A percentile compares a stretch with the other conserved stretches of the same genome.
These are phyloP conservation scores for Aureobasidium vineae DNA, from an alignment of 2,329 filamentous ascomycete genomes.

Conservation along the genomic window DNA sequence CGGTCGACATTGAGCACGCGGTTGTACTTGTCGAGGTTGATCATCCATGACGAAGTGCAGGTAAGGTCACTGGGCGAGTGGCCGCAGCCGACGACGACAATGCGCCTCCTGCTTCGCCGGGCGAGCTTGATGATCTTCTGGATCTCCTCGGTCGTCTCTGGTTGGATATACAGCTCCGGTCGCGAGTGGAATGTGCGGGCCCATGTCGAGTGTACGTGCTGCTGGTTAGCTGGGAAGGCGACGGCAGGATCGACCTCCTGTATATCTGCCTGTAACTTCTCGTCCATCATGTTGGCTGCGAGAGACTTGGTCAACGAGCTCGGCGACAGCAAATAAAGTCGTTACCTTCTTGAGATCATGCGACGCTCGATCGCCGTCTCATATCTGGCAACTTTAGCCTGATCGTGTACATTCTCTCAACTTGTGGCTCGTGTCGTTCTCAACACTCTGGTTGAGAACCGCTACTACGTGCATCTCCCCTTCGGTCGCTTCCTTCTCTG, in stretches of 20 bases:
- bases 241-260: constrained; percentile 59
- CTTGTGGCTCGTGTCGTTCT: background rate
- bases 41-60: constrained; percentile 88
- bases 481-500: background rate
- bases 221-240: constrained; percentile 71
- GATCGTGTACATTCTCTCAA: background rate
- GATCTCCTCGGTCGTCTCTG: constrained; percentile 74
- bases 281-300: constrained; percentile 29
- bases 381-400: background rate
- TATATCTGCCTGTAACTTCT: constrained; percentile 53
- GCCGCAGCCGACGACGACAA: constrained; percentile 84
- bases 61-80: constrained; percentile 93
- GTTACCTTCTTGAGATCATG: background rate
- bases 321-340: background rate
- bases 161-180: constrained; percentile 88
- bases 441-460: background rate
- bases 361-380: background rate
- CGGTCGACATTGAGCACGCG: constrained; percentile 68
- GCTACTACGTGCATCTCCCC: background rate
- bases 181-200: constrained; percentile 85
- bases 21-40: constrained; percentile 85
- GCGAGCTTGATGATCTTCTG: constrained; percentile 81
- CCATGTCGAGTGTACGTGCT: constrained; percentile 87
- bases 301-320: background rate
- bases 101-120: constrained; percentile 71